phyloP scores from a whole-genome alignment of 73 alveolate genomes.

The Tetrahymena malaccensis region DNA sequence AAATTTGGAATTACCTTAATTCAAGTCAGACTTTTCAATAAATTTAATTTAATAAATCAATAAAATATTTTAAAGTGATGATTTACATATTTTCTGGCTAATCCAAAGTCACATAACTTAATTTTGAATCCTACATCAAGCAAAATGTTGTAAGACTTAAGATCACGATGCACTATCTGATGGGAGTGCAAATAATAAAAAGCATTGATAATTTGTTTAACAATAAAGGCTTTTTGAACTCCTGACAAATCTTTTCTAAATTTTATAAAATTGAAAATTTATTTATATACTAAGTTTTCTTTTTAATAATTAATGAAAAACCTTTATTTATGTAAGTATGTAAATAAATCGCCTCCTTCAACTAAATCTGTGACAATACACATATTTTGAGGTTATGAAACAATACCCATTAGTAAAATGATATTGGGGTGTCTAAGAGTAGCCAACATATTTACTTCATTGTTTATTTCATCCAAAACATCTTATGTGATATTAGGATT shows the following conservation, averaged over 20 bases:
- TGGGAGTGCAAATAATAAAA: slow-evolving; percentile 78
- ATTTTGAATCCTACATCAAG: slow-evolving; percentile 69
- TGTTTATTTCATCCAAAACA: slow-evolving; percentile 80
- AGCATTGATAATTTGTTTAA: slow-evolving; percentile 68
- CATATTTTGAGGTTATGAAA: slow-evolving; percentile 85
- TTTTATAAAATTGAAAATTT: neutral
- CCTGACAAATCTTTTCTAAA: slow-evolving; percentile 52
- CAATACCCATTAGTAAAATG: slow-evolving; percentile 84
- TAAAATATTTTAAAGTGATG: neutral
- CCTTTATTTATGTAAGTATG: slow-evolving; percentile 76
- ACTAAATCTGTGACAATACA: slow-evolving; percentile 85
- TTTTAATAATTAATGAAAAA: neutral
- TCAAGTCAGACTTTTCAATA: slow-evolving; percentile 67
- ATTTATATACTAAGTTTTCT: too few relatives aligned
- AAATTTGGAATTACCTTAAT: slow-evolving; percentile 88
- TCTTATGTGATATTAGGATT: slow-evolving; percentile 93
- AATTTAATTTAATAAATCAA: neutral
- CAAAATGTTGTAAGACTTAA: slow-evolving; percentile 86
- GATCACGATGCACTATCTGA: slow-evolving; percentile 97
- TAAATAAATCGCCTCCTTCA: slow-evolving; percentile 76
- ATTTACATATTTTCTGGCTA: slow-evolving; percentile 75
- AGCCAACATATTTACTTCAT: slow-evolving; percentile 88
- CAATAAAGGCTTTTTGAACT: slow-evolving; percentile 62
- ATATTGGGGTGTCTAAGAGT: slow-evolving; percentile 94
- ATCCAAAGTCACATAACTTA: slow-evolving; percentile 96